A percentile compares a stretch with the other conserved stretches of the same genome.
Conservation (phyloP, 805 yeast species). For the Candida michaelii region DNA sequence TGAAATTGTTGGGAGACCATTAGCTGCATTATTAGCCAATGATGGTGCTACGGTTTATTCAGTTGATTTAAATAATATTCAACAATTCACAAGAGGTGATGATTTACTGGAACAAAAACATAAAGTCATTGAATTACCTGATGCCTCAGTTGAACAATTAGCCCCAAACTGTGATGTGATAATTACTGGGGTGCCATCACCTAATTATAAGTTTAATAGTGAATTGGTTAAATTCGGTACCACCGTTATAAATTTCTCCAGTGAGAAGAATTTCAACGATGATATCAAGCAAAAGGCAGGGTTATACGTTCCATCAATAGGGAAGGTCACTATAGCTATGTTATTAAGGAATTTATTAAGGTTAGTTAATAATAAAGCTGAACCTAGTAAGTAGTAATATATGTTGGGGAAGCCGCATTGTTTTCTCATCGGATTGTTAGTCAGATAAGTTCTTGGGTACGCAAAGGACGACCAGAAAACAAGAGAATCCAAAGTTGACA, state of each 20-base stretch:
- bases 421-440: too few species aligned
- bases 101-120: constrained; percentile 81
- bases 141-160: constrained; percentile 56
- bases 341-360: constrained; percentile 84
- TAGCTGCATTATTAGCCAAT: constrained; percentile 93
- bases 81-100: constrained; percentile 91
- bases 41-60: constrained; percentile 97
- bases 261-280: constrained; percentile 83
- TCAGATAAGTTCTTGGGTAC: too few species aligned
- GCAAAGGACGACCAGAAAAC: too few species aligned
- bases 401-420: not conserved
- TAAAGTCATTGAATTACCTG: constrained; percentile 60
- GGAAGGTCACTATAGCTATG: constrained; percentile 96
- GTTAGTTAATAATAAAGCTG: constrained; percentile 58
- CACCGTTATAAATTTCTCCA: constrained; percentile 84
- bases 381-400: not conserved
- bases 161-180: constrained; percentile 83
- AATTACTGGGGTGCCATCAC: constrained; percentile 93
- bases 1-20: constrained; percentile 95
- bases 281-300: constrained; percentile 84
- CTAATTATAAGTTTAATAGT: constrained; percentile 80
- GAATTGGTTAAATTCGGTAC: constrained; percentile 83
- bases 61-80: constrained; percentile 82
- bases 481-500: too few species aligned
- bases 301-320: constrained; percentile 90